Base-by-base conservation (phyloP, 495 filamentous ascomycete genomes). In the Terfezia boudieri region DNA sequence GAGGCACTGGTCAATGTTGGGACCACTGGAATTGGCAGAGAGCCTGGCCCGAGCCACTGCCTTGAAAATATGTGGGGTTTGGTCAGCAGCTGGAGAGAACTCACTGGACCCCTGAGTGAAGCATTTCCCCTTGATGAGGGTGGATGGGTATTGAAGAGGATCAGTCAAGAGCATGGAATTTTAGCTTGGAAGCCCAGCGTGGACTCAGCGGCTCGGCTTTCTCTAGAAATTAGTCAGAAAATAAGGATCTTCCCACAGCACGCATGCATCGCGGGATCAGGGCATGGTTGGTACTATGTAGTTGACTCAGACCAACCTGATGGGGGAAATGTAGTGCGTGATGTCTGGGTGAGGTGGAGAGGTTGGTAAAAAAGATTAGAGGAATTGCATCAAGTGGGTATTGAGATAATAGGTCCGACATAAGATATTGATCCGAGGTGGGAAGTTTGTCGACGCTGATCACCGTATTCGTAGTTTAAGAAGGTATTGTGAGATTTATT, bases 191-290 rank as follows among this genome's bases (percentile, higher is more conserved):
- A 57, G 10, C 58, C 54, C 14, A 20, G 4, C 14, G 41, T 46
- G 12, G 8, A 9, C 17, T 32, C 26, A 32, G 41, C 12, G 8
- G 14, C 14, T 14, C 41, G 41, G 8, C 41, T 20, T 14, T 5
- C 17, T 58, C 63, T 83, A 70, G 71, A 77, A 59, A 67, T 79
- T 23, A 81, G 80, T 9, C 66, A 77, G 59, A 74, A 77, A 53
- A 71, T 90, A 23, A 71, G 79, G 51, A 69, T 93, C 10, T 89
- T 79, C 74, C 85, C 86, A 0, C 92, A 92, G 61, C 87, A 94
- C 67, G 76, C 83, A 41, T 93, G 87, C 61, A 81, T 90, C 52
- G 76, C 84, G 5, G 81, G 82, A 0, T 79, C 78, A 0, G 76
- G 76, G 2, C 81, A 78, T 64, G 79, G 76, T 8, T 88, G 75